Conservation (phyloP, 1,284 basidiomycete species). For the Chalciporus sp. region DNA sequence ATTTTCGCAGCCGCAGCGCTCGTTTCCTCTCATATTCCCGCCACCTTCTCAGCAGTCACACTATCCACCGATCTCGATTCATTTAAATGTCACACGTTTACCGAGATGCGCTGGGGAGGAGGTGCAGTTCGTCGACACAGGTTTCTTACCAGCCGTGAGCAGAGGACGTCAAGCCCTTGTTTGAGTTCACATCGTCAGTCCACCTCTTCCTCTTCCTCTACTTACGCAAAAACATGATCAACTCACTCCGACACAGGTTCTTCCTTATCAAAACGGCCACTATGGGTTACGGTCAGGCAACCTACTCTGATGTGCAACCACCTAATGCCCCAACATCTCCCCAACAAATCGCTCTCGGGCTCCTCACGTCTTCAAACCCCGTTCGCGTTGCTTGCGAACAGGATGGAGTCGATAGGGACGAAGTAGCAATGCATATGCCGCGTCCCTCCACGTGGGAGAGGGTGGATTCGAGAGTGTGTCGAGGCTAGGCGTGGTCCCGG, state of each 20-base stretch:
- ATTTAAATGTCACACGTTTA: slow-evolving; percentile 71
- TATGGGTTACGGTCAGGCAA: slow-evolving; percentile 63
- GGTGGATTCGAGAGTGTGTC: slow-evolving; percentile 22
- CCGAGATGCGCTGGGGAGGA: slow-evolving; percentile 49
- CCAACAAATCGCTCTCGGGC: slow-evolving; percentile 62
- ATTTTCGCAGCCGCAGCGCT: slow-evolving; percentile 79
- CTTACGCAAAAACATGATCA: neutral
- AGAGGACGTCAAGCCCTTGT: slow-evolving; percentile 81
- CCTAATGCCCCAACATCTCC: slow-evolving; percentile 54
- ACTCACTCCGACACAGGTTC: slow-evolving; percentile 42
- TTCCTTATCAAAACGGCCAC: slow-evolving; percentile 73
- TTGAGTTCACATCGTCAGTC: slow-evolving; percentile 80
- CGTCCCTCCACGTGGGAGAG: slow-evolving; percentile 5
- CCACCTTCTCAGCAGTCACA: slow-evolving; percentile 54
- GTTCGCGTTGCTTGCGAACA: slow-evolving; percentile 26
- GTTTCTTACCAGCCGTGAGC: slow-evolving; percentile 80
- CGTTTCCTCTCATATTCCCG: slow-evolving; percentile 70
- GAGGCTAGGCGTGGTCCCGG: neutral
- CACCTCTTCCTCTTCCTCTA: neutral
- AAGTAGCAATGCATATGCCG: slow-evolving; percentile 19
- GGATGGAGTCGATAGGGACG: slow-evolving; percentile 28
- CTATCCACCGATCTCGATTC: slow-evolving; percentile 23
- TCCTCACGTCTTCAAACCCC: slow-evolving; percentile 39
- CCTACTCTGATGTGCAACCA: slow-evolving; percentile 66
- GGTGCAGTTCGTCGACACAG: slow-evolving; percentile 60